Base-by-base conservation (phyloP, 2,329 filamentous ascomycete genomes). In the Trichophyton benhamiae region DNA sequence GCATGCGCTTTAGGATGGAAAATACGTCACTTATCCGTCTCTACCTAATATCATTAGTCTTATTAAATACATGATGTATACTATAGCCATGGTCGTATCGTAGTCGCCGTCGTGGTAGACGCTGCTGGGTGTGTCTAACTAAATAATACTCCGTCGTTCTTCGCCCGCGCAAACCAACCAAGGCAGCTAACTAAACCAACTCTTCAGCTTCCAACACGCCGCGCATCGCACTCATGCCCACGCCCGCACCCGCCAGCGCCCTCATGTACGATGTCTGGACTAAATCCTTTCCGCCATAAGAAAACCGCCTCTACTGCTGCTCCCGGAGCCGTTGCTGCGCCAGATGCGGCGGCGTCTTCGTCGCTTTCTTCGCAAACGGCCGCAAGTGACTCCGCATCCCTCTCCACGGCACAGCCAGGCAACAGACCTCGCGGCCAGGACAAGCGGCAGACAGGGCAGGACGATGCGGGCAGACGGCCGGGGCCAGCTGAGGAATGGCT, bases 261-360 rank as follows among this genome's bases (percentile, higher is more conserved):
- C 41, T 61, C 63, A 65, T 67, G 67, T 69, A 70, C 70, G 67
- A 78, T 78, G 76, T 75, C 76, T 74, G 75, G 73, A 68, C 76
- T 71, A 71, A 79, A 79, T 77, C 77, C 77, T 70, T 79, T 79
- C 72, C 77, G 77, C 72, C 74, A 70, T 74, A 77, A 69, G 67
- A 74, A 72, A 62, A 63, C 69, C 64, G 68, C 69, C 33, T 38
- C 33, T 38, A 38, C 33, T 38, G 8, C 33, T 38, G 11, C 25
- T 11, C 11, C 22, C 22, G 49, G 49, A 13, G 13, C 49, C 27
- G 22, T 33, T 7, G n/a, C 15, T 6, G 49, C 49, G 1, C 11
- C 33, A 38, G 33, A 38, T 1, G 1, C 33, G 3, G 33, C 9
- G 9, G 13, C 33, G 2, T 9, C 33, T 38, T 38, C 33, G 3